Evolutionary conservation across 2,329 filamentous ascomycete species (phyloP), one percentile per base, ranked within the genome.

Genomic region (Xylariaceae sp.): DNA sequence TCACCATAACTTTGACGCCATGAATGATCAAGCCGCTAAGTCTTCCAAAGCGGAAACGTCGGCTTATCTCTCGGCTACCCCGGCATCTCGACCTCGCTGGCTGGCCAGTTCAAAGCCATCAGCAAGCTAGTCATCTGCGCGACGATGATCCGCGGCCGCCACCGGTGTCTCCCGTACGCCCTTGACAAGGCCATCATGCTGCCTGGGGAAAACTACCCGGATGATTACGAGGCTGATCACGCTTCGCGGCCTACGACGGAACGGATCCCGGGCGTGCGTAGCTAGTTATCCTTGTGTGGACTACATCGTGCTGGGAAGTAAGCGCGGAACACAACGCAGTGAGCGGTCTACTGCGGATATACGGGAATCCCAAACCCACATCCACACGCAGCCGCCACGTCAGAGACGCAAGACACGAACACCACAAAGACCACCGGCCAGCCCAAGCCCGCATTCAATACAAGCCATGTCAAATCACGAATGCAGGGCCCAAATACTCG

Each of bases 121-220:
- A 78, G 76, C 60, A 83, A 83, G 65, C 62, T 83, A 42, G 73
- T 83, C 1, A 65, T 82, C 18, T 80, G 77, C 57, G 73, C 73
- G 2, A 75, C 81, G 48, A 82, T 82, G 79, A 66, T 82, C 22
- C 67, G 80, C 51, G 80, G 80, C 1, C 64, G 80, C 36, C 79
- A 83, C 68, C 68, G 80, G 41, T 78, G 77, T 12, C 63, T 83
- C 57, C 80, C 80, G 0, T 77, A 80, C 32, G 75, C 76, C 44
- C 76, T 83, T 57, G 79, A 83, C 64, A 42, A 22, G 40, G 19
- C 8, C 7, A 6, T 42, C 9, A 19, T 42, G 0, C 18, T 42
- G 19, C 40, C 40, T 26, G 40, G 40, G 18, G 42, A 44, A n/a
- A 15, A 9, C 6, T 19, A 3, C 10, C 10, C 10, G 32, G 32